These are phyloP conservation scores for Mentha longifolia DNA, from an alignment of 257 asterid species.

Conservation along the genomic window DNA sequence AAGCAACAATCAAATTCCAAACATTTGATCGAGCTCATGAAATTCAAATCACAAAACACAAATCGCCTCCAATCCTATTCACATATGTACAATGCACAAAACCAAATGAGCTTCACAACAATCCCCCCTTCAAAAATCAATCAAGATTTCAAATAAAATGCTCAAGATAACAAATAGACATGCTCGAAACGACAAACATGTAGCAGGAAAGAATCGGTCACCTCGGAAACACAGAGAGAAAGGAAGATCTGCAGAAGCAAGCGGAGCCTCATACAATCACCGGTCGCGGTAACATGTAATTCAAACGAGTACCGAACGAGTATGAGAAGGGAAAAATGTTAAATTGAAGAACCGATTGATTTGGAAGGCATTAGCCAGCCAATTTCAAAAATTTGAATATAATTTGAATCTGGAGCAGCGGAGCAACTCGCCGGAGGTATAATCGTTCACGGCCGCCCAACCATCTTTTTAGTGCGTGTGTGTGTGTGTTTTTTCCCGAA, in stretches of 20 bases:
- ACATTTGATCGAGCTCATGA: slow-evolving; percentile 33
- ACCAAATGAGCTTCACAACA: slow-evolving; percentile 31
- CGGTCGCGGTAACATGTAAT: slow-evolving; percentile 6
- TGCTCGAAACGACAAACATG: slow-evolving; percentile 26
- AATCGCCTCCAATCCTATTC: slow-evolving; percentile 16
- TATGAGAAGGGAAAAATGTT: slow-evolving; percentile 18
- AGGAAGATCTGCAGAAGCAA: slow-evolving; percentile 48
- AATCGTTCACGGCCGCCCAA: slow-evolving; percentile 40
- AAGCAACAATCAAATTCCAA: slow-evolving; percentile 27
- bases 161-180: slow-evolving; percentile 28
- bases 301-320: neutral
- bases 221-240: slow-evolving; percentile 37
- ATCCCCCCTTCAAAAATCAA: slow-evolving; percentile 28
- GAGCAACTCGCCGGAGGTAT: slow-evolving; percentile 39
- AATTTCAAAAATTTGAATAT: slow-evolving; percentile 25
- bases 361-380: slow-evolving; percentile 16
- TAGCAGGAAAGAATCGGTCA: slow-evolving; percentile 25
- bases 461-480: slow-evolving; percentile 26
- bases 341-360: slow-evolving; percentile 20
- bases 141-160: slow-evolving; percentile 36
- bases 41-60: slow-evolving; percentile 24
- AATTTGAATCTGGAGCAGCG: slow-evolving; percentile 29
- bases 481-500: slow-evolving; percentile 26
- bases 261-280: slow-evolving; percentile 31
- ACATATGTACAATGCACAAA: slow-evolving; percentile 13